Base-by-base conservation (phyloP, 768 basidiomycete species). In the Termitomyces sp. region DNA sequence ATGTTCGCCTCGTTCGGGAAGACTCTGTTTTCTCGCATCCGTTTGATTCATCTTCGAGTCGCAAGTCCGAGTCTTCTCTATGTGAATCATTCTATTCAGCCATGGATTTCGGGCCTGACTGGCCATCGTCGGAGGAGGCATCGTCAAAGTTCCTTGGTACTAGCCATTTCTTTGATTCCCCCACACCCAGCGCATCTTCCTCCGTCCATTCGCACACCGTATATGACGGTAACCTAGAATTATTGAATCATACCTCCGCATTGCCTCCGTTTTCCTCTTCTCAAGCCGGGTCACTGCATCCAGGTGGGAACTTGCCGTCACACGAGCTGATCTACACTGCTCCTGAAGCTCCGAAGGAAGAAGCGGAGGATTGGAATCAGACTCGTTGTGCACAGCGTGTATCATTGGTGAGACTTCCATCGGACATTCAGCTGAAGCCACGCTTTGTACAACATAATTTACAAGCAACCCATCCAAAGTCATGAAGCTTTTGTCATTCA, bases 361-460 rank as follows among this genome's bases (percentile, higher is more conserved):
- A 86, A 68, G 91, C 92, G n/a, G 91, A 93, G 67, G 86, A 87
- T 51, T 94, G 92, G 92, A 77, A 90, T 70, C 85, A 85, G 68
- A 94, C 92, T 1, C 84, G 86, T 48, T 87, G 86, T 37, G 91
- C 89, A 14, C 88, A 91, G 62, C 86, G 91, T 9, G 92, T 94
- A 9, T 94, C 91, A 10, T 74, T 94, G 43, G 87, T 92, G 44
- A 79, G 81, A 57, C 68, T 92, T 26, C 90, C 91, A 23, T 82
- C 87, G 10, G 68, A 72, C 60, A 69, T 81, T 53, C 64, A 69
- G 41, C 61, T 76, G 35, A 70, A 72, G 41, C 64, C 63, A 21
- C 68, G 71, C 53, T 64, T 67, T 60, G 61, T 65, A 61, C 63
- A 45, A 62, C 57, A 66, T 40, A 46, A 30, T 15, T 55, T 55